These are phyloP conservation scores for Speleostelium caveatum DNA, from an alignment of 78 protist species.

Conservation along the genomic window DNA sequence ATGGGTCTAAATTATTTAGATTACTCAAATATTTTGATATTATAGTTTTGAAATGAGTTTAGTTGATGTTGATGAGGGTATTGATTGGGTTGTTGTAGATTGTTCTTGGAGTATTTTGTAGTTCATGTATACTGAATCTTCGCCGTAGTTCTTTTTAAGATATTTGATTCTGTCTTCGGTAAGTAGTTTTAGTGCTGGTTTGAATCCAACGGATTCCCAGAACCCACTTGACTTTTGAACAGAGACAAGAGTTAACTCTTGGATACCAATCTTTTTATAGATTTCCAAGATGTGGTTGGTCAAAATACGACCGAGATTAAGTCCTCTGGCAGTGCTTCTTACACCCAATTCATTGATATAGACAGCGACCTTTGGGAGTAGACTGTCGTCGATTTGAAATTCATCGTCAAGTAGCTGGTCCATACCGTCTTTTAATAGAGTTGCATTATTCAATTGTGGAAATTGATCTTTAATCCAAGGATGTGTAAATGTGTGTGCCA, in stretches of 20 bases:
- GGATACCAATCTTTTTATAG: not conserved
- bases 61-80: not conserved
- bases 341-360: constrained; percentile 44
- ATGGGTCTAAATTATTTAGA: too few relatives aligned
- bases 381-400: not conserved
- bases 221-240: constrained; percentile 27
- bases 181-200: too few relatives aligned
- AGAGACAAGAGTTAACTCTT: constrained; percentile 2
- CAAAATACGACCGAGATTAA: constrained; percentile 18
- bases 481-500: constrained; percentile 41
- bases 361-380: not conserved
- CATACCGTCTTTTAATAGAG: not conserved
- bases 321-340: constrained; percentile 27
- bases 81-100: not conserved
- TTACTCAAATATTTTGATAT: too few relatives aligned
- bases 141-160: constrained; percentile 12
- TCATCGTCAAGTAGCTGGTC: constrained; percentile 5
- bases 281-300: not conserved
- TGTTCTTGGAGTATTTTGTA: not conserved
- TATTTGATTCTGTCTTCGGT: not conserved
- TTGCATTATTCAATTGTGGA: constrained; percentile 24
- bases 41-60: too few relatives aligned
- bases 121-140: constrained; percentile 21
- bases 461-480: constrained; percentile 48
- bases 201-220: constrained; percentile 38